Evolutionary conservation across 2,329 filamentous ascomycete genomes (phyloP).

Genomic region (Trichoderma pleuroti): DNA sequence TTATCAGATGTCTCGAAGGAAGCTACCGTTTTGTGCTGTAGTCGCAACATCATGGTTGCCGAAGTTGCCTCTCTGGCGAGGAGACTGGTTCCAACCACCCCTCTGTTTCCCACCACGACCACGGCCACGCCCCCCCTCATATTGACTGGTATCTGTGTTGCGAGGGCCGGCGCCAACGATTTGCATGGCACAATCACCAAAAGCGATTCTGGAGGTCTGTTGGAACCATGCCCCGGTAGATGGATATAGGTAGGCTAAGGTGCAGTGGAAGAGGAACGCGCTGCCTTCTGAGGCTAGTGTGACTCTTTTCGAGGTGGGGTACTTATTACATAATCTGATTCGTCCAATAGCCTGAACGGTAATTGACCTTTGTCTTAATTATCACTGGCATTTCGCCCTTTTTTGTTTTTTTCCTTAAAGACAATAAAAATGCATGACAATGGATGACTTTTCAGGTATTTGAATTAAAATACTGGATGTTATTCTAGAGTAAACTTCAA

Average conservation of each 20-base stretch:
- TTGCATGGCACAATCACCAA: background rate
- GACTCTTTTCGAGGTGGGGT: background rate
- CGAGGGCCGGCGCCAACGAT: background rate
- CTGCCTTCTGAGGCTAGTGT: background rate
- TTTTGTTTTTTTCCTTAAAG: background rate
- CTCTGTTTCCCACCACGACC: background rate
- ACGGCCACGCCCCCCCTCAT: conserved; percentile 1
- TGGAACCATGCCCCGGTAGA: background rate
- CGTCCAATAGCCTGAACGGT: background rate
- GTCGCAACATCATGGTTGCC: conserved; percentile 25
- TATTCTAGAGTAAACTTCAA: background rate
- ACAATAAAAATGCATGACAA: background rate
- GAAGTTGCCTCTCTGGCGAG: background rate
- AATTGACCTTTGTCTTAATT: background rate
- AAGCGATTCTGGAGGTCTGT: background rate
- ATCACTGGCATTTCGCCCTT: background rate
- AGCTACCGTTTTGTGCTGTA: background rate
- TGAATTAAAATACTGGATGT: background rate
- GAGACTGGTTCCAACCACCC: background rate
- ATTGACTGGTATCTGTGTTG: background rate
- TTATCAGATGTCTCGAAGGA: background rate
- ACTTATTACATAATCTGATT: background rate
- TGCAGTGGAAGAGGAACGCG: background rate
- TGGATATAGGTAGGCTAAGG: background rate
- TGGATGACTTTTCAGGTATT: background rate